These are phyloP conservation scores for Cyanodermella asteris DNA, from an alignment of 2,329 filamentous ascomycete genomes.

Conservation along the genomic window DNA sequence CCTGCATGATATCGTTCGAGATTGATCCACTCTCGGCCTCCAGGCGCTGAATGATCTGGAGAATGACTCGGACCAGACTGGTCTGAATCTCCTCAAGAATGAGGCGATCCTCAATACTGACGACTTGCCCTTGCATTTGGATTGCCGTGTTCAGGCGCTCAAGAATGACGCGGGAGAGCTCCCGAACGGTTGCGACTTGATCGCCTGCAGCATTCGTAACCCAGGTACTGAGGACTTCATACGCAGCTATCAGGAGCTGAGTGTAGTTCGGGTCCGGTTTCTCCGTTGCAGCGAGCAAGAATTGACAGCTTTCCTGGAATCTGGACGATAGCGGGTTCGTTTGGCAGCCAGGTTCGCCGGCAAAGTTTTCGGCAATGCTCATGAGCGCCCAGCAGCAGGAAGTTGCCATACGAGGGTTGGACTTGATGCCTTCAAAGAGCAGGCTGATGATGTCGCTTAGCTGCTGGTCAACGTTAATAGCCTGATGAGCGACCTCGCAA, in stretches of 20 bases:
- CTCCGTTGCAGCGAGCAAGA: constrained; percentile 67
- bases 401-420: constrained; percentile 86
- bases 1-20: constrained; percentile 84
- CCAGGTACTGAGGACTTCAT: constrained; percentile 90
- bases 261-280: constrained; percentile 41
- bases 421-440: constrained; percentile 73
- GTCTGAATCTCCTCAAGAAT: constrained; percentile 96
- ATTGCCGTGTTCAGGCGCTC: constrained; percentile 81
- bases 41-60: constrained; percentile 75
- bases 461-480: constrained; percentile 68
- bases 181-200: constrained; percentile 58
- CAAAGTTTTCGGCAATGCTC: constrained; percentile 92
- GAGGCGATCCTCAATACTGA: constrained; percentile 90
- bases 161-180: constrained; percentile 69
- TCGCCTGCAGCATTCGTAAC: constrained; percentile 78
- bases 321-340: constrained; percentile 71
- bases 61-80: constrained; percentile 72
- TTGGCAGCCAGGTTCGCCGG: constrained; percentile 58
- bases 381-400: constrained; percentile 99
- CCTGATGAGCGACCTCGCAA: constrained; percentile 76
- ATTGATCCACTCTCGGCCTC: constrained; percentile 81
- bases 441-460: constrained; percentile 69
- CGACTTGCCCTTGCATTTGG: constrained; percentile 73
- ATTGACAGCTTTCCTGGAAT: constrained; percentile 79
- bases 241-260: constrained; percentile 78